A percentile compares a stretch with the other conserved stretches of the same genome.
These are phyloP conservation scores for Ophiostoma pallidulum DNA, from an alignment of 2,329 filamentous ascomycete species.

Conservation along the genomic window DNA sequence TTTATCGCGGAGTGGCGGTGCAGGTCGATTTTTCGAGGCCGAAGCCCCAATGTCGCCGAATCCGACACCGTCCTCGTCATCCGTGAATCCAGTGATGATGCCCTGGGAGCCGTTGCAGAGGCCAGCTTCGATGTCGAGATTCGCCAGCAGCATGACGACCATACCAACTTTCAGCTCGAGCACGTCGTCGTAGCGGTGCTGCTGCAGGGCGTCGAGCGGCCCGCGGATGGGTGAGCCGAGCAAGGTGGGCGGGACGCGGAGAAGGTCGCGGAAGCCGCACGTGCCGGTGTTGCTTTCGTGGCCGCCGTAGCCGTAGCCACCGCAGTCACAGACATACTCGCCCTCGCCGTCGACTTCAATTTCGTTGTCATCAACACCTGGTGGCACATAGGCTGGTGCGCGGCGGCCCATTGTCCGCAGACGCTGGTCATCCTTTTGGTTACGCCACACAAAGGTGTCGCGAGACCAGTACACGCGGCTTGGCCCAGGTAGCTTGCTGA, in stretches of 20 bases:
- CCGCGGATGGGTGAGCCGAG: constrained; percentile 20
- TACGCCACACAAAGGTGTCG: constrained; percentile 33
- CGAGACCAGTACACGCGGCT: constrained; percentile 22
- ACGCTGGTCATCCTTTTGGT: constrained; percentile 17
- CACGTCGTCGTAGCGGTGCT: constrained; percentile 36
- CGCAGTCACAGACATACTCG: too few species aligned
- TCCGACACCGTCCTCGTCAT: too few species aligned
- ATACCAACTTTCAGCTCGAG: constrained; percentile 40
- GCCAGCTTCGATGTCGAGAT: constrained; percentile 32
- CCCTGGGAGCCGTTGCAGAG: constrained; percentile 42
- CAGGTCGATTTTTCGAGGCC: too few species aligned
- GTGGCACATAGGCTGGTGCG: constrained; percentile 3
- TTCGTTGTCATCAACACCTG: too few species aligned
- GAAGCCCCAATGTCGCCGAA: too few species aligned
- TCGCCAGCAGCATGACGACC: constrained; percentile 43
- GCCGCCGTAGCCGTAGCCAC: too few species aligned
- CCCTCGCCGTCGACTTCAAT: too few species aligned
- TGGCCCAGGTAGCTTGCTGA: constrained; percentile 22
- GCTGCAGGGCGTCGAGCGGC: constrained; percentile 27
- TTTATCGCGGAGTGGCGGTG: too few species aligned
- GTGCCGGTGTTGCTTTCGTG: too few species aligned
- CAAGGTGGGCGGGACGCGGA: too few species aligned
- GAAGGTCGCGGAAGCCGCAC: too few species aligned
- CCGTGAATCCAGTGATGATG: constrained; percentile 35
- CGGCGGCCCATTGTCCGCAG: constrained; percentile 20